These are phyloP conservation scores for Escallonia rubra DNA, from an alignment of 129 eudicot genomes.

Conservation along the genomic window DNA sequence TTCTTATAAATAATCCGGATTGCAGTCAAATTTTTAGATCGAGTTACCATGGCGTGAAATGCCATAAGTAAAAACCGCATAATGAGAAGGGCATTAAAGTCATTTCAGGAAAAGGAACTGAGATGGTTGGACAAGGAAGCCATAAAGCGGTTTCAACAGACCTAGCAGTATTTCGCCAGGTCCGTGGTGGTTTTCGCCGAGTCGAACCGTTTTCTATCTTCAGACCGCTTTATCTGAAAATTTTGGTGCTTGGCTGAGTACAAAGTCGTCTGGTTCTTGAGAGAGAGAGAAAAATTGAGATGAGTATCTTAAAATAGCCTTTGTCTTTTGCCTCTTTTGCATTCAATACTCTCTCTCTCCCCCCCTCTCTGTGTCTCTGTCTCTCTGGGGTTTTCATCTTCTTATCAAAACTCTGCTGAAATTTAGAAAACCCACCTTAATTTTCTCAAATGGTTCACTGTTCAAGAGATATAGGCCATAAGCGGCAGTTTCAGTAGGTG, in stretches of 20 bases:
- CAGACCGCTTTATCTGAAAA: conserved; percentile 23
- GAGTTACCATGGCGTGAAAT: neutral
- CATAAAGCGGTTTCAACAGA: conserved; percentile 10
- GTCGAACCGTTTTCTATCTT: conserved; percentile 8
- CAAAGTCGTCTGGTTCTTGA: conserved; percentile 24
- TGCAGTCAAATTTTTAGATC: too few species aligned
- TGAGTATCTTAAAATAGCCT: conserved; percentile 18
- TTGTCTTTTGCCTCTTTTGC: conserved; percentile 45
- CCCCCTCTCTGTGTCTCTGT: neutral
- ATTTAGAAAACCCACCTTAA: too few species aligned
- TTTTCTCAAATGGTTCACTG: too few species aligned
- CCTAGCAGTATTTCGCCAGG: conserved; percentile 2
- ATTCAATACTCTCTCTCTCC: conserved; percentile 34
- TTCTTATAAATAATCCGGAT: too few species aligned
- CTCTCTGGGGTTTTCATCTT: conserved; percentile 21
- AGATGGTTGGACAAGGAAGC: conserved; percentile 27
- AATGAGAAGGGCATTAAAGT: conserved; percentile 2
- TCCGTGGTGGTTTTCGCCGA: conserved; percentile 19
- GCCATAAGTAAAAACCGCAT: conserved; percentile 3
- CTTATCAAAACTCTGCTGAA: conserved; percentile 19
- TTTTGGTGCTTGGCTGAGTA: conserved; percentile 1
- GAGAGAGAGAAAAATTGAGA: conserved; percentile 19
- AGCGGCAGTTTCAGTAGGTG: too few species aligned
- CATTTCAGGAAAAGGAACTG: conserved; percentile 4
- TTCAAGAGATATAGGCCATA: too few species aligned